Evolutionary conservation across 805 yeast species (phyloP).

Genomic region (Ogataea minuta): DNA sequence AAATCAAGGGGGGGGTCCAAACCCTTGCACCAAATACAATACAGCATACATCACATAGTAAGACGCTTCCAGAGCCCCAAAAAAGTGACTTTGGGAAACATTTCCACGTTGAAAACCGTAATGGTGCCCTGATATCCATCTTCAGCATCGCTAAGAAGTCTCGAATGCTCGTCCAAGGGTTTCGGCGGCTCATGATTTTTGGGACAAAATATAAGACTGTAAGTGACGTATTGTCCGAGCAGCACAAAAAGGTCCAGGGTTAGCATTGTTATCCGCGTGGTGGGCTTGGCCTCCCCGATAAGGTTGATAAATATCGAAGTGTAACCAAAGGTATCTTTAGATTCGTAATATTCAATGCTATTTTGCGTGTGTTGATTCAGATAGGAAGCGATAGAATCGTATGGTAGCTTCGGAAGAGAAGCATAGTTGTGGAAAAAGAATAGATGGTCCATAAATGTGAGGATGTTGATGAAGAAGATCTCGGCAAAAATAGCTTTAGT

Average conservation of each 20-base stretch:
- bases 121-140: slow-evolving; percentile 21
- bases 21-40: slow-evolving; percentile 7
- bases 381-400: slow-evolving; percentile 8
- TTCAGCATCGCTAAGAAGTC: slow-evolving; percentile 1
- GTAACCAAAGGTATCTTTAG: slow-evolving; percentile 18
- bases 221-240: slow-evolving; percentile 21
- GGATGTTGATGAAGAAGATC: slow-evolving; percentile 17
- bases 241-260: slow-evolving; percentile 21
- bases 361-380: slow-evolving; percentile 17
- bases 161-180: background rate
- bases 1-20: background rate
- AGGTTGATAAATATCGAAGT: slow-evolving; percentile 26
- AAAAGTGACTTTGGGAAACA: slow-evolving; percentile 16
- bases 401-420: background rate
- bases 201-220: slow-evolving; percentile 16
- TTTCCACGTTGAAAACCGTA: slow-evolving; percentile 16
- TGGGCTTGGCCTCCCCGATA: slow-evolving; percentile 26
- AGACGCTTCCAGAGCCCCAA: slow-evolving; percentile 4
- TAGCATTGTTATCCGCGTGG: slow-evolving; percentile 13
- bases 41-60: slow-evolving; percentile 1
- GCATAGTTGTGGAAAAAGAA: slow-evolving; percentile 8
- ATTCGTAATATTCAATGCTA: slow-evolving; percentile 17
- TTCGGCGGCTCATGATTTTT: background rate
- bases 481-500: slow-evolving; percentile 17
- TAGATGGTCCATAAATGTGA: slow-evolving; percentile 18